Percentiles rank a stretch among this genome's conserved stretches.
Evolutionary conservation across 2,329 filamentous ascomycete genomes (phyloP).

Genomic region (Neonectria faginata): DNA sequence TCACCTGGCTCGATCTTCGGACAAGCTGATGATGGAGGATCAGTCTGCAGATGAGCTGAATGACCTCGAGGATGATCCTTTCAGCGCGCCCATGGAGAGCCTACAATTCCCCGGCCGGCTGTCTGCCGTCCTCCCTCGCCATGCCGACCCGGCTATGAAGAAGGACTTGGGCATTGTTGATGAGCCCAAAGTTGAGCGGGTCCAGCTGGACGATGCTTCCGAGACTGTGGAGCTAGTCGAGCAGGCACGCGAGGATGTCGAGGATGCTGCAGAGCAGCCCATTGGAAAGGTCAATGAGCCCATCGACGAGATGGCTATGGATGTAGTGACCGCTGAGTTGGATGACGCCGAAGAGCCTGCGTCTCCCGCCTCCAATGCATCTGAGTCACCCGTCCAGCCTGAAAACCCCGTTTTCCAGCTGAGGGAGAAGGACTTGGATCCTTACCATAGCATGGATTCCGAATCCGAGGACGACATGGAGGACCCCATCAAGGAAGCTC

Average conservation of each 20-base stretch:
- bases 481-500: conserved; percentile 47
- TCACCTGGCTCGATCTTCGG: conserved; percentile 47
- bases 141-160: conserved; percentile 54
- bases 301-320: conserved; percentile 39
- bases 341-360: conserved; percentile 29
- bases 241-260: conserved; percentile 11
- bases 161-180: conserved; percentile 50
- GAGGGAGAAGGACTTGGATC: conserved; percentile 60
- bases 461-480: conserved; percentile 67
- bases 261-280: conserved; percentile 9
- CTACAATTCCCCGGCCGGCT: conserved; percentile 59
- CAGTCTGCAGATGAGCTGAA: conserved; percentile 40
- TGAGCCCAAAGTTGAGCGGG: conserved; percentile 36
- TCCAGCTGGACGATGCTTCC: conserved; percentile 15
- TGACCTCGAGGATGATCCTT: conserved; percentile 47
- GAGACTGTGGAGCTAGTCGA: conserved; percentile 10
- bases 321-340: conserved; percentile 32
- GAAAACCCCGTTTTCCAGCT: conserved; percentile 52
- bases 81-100: conserved; percentile 50
- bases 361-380: conserved; percentile 14
- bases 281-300: conserved; percentile 27
- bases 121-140: conserved; percentile 58
- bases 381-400: conserved; percentile 32
- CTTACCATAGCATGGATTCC: conserved; percentile 58
- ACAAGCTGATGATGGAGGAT: conserved; percentile 54